A percentile compares a stretch with the other conserved stretches of the same genome.
Evolutionary conservation across 2,329 filamentous ascomycete species (phyloP).

Genomic region (Pyricularia grisea): DNA sequence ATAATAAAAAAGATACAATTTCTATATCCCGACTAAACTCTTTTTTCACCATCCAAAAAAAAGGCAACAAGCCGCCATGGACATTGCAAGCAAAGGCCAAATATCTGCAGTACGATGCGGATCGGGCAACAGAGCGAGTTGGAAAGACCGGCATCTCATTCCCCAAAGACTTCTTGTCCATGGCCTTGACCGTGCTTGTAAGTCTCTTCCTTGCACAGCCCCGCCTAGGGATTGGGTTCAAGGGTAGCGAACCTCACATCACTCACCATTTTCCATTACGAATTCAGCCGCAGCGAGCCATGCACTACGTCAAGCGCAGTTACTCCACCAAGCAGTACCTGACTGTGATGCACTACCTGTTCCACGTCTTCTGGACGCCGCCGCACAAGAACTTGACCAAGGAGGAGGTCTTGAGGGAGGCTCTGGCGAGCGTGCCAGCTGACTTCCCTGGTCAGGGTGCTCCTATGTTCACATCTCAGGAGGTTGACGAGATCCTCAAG

Average conservation of each 20-base stretch:
- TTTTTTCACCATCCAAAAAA: constrained; percentile 13
- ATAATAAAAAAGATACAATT: not conserved
- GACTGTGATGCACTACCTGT: constrained; percentile 43
- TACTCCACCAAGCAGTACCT: constrained; percentile 41
- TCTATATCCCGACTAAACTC: not conserved
- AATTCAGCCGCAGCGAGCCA: constrained; percentile 46
- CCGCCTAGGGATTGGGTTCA: not conserved
- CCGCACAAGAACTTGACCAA: constrained; percentile 50
- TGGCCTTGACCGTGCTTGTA: constrained; percentile 32
- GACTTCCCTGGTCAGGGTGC: constrained; percentile 10
- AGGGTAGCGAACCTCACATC: not conserved
- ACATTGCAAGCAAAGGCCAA: constrained; percentile 55
- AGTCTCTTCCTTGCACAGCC: not conserved
- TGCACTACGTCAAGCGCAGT: constrained; percentile 56
- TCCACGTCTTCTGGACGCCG: constrained; percentile 52
- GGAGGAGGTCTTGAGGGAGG: constrained; percentile 37
- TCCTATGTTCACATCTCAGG: constrained; percentile 35
- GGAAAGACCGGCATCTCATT: constrained; percentile 25
- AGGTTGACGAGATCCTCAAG: constrained; percentile 46
- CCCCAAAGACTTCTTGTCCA: constrained; percentile 33
- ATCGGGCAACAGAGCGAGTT: constrained; percentile 27
- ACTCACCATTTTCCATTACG: not conserved
- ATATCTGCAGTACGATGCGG: constrained; percentile 37
- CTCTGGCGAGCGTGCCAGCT: constrained; percentile 22
- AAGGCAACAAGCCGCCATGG: constrained; percentile 71